Evolutionary conservation across 768 basidiomycete genomes (phyloP).

Genomic region (Gymnopilus dilepis): DNA sequence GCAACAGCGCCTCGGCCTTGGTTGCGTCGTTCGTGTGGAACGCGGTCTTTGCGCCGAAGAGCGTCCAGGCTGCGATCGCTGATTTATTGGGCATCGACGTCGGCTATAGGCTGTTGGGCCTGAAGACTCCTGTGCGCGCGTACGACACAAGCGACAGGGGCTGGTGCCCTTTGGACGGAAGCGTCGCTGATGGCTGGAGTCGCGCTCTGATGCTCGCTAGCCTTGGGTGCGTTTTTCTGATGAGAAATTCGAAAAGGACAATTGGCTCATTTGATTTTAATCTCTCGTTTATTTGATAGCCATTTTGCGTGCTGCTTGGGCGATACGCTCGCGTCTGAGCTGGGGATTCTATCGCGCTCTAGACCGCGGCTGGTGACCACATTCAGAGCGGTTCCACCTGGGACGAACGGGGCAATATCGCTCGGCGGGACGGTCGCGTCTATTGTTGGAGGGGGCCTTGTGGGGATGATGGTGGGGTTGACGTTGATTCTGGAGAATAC

Average conservation of each 20-base stretch:
- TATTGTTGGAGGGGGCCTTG: slow-evolving; percentile 69
- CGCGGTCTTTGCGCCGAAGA: slow-evolving; percentile 52
- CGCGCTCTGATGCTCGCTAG: slow-evolving; percentile 65
- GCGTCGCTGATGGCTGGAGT: slow-evolving; percentile 55
- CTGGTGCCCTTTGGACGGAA: slow-evolving; percentile 69
- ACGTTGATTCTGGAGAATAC: slow-evolving; percentile 67
- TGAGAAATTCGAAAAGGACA: background rate
- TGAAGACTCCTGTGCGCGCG: slow-evolving; percentile 14
- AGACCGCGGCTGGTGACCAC: slow-evolving; percentile 83
- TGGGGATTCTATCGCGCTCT: slow-evolving; percentile 80
- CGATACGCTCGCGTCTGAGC: slow-evolving; percentile 92
- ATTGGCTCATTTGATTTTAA: slow-evolving; percentile 3
- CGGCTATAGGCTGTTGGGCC: slow-evolving; percentile 7
- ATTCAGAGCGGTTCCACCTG: slow-evolving; percentile 74
- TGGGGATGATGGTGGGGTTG: slow-evolving; percentile 66
- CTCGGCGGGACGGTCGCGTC: slow-evolving; percentile 76
- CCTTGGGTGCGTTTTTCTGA: slow-evolving; percentile 57
- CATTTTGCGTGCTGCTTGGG: slow-evolving; percentile 91
- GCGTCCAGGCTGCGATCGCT: slow-evolving; percentile 41
- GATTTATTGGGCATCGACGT: slow-evolving; percentile 31
- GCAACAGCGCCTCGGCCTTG: slow-evolving; percentile 74
- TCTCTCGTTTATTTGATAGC: slow-evolving; percentile 50
- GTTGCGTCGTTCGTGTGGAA: slow-evolving; percentile 70
- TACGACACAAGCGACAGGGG: slow-evolving; percentile 40
- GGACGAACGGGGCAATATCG: slow-evolving; percentile 91